phyloP scores from a whole-genome alignment of 2,329 filamentous ascomycete genomes.

The Meredithiella fracta region DNA sequence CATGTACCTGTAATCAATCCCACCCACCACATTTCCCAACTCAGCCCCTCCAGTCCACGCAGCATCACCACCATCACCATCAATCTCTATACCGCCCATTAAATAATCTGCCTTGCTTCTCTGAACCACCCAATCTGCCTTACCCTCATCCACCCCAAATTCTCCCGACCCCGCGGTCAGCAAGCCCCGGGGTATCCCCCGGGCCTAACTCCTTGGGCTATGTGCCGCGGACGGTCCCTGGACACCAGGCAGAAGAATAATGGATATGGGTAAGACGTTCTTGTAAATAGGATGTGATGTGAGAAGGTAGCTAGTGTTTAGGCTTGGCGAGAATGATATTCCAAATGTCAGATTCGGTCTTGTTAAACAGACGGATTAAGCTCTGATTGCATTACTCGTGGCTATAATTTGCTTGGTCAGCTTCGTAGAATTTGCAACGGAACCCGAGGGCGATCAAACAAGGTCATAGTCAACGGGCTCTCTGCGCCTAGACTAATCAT shows the following conservation, averaged over 20 bases:
- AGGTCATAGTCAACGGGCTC: neutral
- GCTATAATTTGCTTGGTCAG: no score
- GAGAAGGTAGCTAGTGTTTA: neutral
- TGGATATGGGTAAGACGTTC: no score
- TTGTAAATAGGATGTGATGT: no score
- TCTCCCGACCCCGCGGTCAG: neutral
- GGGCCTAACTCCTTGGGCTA: no score
- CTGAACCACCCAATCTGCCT: neutral
- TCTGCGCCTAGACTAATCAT: neutral
- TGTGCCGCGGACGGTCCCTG: no score
- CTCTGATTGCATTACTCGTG: no score
- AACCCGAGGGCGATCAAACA: constrained; percentile 1
- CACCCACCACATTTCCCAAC: neutral
- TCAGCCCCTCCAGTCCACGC: neutral
- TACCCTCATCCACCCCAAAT: neutral
- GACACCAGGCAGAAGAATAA: no score
- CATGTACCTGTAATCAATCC: neutral
- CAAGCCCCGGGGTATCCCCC: neutral
- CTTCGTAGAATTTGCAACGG: neutral
- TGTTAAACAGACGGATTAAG: no score
- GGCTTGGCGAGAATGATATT: no score
- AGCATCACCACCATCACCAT: no score
- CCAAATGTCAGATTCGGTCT: no score
- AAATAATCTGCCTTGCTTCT: neutral
- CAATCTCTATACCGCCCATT: no score